Percentiles rank a stretch among this genome's conserved stretches.
Evolutionary conservation across 257 asterid genomes (phyloP).

Genomic region (Nicotiana knightiana): DNA sequence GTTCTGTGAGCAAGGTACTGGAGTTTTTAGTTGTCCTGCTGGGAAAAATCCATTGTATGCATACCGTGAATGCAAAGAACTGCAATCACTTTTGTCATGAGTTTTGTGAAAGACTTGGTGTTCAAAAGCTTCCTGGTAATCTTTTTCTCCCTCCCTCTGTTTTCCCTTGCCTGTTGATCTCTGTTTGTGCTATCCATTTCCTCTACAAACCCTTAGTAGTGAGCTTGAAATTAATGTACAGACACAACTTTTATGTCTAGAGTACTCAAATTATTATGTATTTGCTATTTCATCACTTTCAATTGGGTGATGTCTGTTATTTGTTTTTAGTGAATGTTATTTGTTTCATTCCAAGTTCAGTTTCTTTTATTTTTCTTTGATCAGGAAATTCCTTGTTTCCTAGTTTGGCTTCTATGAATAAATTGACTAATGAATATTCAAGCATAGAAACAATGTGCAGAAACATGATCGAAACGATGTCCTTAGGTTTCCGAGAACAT

Average conservation of each 20-base stretch:
- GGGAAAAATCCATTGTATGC: slow-evolving; percentile 93
- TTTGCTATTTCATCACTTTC: background rate
- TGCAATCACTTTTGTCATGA: slow-evolving; percentile 98
- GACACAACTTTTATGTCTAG: background rate
- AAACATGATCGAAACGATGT: background rate
- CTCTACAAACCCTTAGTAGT: background rate
- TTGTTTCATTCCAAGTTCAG: background rate
- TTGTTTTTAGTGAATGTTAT: background rate
- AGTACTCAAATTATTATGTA: background rate
- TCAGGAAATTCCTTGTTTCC: background rate
- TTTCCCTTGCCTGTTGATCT: background rate
- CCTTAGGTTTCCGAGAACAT: background rate
- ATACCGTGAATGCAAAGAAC: slow-evolving; percentile 81
- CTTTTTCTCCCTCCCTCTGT: background rate
- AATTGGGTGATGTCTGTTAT: background rate
- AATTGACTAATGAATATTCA: background rate
- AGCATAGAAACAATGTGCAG: slow-evolving; percentile 5
- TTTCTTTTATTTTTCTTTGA: background rate
- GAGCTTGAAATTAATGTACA: background rate
- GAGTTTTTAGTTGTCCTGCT: slow-evolving; percentile 88
- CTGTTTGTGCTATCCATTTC: background rate
- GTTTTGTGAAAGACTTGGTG: slow-evolving; percentile 85
- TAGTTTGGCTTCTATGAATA: background rate
- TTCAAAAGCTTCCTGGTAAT: slow-evolving; percentile 95
- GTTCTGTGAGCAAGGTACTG: slow-evolving; percentile 90